phyloP scores from a whole-genome alignment of 2,329 filamentous ascomycete genomes.

The Penicillium sclerotigenum region DNA sequence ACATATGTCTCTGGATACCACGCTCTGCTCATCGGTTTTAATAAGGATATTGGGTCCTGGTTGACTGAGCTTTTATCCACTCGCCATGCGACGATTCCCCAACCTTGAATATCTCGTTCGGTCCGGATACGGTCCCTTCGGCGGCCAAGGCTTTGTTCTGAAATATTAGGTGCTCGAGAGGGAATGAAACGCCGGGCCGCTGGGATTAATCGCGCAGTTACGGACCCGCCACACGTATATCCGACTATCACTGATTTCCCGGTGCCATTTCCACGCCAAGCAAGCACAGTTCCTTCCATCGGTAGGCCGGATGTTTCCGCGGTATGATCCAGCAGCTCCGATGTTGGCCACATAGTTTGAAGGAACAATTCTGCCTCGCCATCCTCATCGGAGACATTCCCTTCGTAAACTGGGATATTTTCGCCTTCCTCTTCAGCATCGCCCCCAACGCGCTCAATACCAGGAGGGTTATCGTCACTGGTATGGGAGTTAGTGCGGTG shows the following conservation, averaged over 20 bases:
- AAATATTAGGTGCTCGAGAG: neutral
- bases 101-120: slow-evolving; percentile 1
- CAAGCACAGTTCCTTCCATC: neutral
- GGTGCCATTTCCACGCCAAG: slow-evolving; percentile 3
- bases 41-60: slow-evolving; percentile 5
- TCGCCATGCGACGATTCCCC: slow-evolving; percentile 8
- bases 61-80: slow-evolving; percentile 6
- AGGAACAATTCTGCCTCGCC: neutral
- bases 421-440: neutral
- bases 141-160: neutral
- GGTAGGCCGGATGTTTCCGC: neutral
- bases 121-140: neutral
- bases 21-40: slow-evolving; percentile 6
- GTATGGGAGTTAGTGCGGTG: no score
- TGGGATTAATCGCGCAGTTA: slow-evolving; percentile 8
- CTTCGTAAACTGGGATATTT: neutral
- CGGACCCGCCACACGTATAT: neutral
- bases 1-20: slow-evolving; percentile 18
- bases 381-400: neutral
- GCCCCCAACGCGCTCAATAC: neutral
- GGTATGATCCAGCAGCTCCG: neutral
- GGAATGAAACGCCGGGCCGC: slow-evolving; percentile 5
- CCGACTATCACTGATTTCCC: slow-evolving; percentile 7
- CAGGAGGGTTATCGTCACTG: neutral
- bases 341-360: neutral